Conservation (phyloP, 2,329 filamentous ascomycete genomes). For the Trichoderma asperellum region DNA sequence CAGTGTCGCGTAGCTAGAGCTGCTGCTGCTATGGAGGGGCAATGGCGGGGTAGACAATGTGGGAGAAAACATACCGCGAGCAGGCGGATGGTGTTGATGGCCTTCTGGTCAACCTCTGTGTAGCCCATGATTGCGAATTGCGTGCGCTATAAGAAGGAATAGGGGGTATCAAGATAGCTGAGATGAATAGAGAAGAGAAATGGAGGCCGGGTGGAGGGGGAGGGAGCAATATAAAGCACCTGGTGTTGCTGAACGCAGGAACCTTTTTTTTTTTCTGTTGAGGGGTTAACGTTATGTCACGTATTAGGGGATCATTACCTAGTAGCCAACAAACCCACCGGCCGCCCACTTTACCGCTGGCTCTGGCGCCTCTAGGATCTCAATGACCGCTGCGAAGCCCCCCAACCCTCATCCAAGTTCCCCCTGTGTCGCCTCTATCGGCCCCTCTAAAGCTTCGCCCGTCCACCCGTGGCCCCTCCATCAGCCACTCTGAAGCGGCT, state of each 20-base stretch:
- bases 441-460: slow-evolving; percentile 17
- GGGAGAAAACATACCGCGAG: slow-evolving; percentile 75
- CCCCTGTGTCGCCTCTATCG: neutral
- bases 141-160: slow-evolving; percentile 31
- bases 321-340: neutral
- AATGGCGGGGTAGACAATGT: slow-evolving; percentile 39
- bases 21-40: slow-evolving; percentile 39
- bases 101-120: slow-evolving; percentile 82
- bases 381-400: neutral
- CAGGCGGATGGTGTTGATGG: slow-evolving; percentile 97
- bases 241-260: slow-evolving; percentile 33
- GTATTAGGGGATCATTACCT: slow-evolving; percentile 30
- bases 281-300: slow-evolving; percentile 42
- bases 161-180: slow-evolving; percentile 12
- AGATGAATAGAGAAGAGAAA: slow-evolving; percentile 30
- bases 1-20: neutral
- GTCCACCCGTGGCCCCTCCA: slow-evolving; percentile 19
- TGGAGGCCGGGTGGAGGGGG: slow-evolving; percentile 37
- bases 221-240: slow-evolving; percentile 32
- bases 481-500: slow-evolving; percentile 14
- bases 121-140: slow-evolving; percentile 76
- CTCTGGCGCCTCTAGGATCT: neutral
- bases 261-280: slow-evolving; percentile 31
- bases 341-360: neutral
- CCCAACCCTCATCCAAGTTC: slow-evolving; percentile 31